These are phyloP conservation scores for Astrephomene gubernaculifera DNA, from an alignment of 139 green algal genomes.

Conservation along the genomic window DNA sequence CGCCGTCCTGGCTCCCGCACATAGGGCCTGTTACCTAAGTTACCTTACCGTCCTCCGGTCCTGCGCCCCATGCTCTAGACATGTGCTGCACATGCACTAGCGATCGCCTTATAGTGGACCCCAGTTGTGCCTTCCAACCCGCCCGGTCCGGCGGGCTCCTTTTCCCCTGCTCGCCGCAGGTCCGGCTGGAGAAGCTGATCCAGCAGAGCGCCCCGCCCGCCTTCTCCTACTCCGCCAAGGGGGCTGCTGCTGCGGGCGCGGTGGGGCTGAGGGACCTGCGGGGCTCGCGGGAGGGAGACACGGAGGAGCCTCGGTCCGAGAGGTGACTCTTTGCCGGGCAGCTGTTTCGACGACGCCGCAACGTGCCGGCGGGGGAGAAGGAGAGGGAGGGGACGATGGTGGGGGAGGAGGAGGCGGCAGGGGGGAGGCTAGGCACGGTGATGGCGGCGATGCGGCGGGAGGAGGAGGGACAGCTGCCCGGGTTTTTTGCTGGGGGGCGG, in stretches of 20 bases:
- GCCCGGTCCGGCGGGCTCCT: not conserved
- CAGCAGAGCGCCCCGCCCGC: not conserved
- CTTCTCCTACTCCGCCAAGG: no score
- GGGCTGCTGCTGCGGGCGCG: no score
- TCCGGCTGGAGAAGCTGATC: not conserved
- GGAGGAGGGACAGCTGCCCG: no score
- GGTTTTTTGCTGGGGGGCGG: no score
- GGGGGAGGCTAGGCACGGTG: no score
- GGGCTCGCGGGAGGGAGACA: not conserved
- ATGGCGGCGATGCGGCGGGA: no score
- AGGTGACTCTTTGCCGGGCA: no score
- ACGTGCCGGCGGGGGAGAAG: no score
- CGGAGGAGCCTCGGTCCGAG: no score
- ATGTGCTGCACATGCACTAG: not conserved
- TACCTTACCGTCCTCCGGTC: not conserved
- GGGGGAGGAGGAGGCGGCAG: no score
- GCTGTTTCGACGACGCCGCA: not conserved
- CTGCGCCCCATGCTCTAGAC: not conserved
- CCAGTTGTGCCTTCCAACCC: not conserved
- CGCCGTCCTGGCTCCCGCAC: not conserved
- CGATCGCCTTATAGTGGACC: not conserved
- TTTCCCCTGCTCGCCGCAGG: not conserved
- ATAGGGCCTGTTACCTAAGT: not conserved
- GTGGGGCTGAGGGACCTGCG: no score
- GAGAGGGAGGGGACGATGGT: no score